Conservation (phyloP, 2,329 filamentous ascomycete genomes). For the Cladophialophora psammophila region DNA sequence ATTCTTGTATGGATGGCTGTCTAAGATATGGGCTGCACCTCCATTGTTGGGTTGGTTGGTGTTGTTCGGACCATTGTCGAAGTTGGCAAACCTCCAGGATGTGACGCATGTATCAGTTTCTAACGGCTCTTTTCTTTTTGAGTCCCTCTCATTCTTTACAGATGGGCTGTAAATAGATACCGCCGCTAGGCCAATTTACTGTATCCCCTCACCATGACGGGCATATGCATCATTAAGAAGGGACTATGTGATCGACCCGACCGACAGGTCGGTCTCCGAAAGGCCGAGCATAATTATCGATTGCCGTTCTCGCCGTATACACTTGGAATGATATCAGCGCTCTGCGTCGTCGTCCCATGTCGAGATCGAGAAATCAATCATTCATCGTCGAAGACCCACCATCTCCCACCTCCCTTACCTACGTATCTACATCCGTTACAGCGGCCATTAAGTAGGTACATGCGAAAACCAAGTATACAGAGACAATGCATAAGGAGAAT, state of each 20-base stretch:
- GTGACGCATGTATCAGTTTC: neutral
- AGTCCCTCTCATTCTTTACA: neutral
- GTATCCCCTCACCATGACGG: neutral
- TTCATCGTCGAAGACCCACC: no score
- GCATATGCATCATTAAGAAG: neutral
- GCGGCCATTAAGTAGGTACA: no score
- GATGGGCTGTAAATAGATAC: neutral
- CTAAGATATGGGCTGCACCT: neutral
- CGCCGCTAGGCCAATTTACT: neutral
- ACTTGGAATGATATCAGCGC: no score
- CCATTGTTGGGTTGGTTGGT: conserved; percentile 9
- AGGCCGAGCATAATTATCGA: neutral
- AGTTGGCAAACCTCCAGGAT: neutral
- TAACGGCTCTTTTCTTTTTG: neutral
- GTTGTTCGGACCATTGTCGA: neutral
- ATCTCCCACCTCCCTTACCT: no score
- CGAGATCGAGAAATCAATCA: no score
- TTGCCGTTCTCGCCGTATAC: neutral
- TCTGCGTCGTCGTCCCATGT: no score
- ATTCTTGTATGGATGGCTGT: conserved; percentile 1
- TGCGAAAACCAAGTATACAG: no score
- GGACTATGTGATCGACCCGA: neutral
- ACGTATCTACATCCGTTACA: no score
- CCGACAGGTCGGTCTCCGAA: conserved; percentile 1
- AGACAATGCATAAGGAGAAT: neutral